A percentile compares a stretch with the other conserved stretches of the same genome.
Evolutionary conservation across 176 grass and related monocot species (phyloP).

Genomic region (Oryza glumipatula): DNA sequence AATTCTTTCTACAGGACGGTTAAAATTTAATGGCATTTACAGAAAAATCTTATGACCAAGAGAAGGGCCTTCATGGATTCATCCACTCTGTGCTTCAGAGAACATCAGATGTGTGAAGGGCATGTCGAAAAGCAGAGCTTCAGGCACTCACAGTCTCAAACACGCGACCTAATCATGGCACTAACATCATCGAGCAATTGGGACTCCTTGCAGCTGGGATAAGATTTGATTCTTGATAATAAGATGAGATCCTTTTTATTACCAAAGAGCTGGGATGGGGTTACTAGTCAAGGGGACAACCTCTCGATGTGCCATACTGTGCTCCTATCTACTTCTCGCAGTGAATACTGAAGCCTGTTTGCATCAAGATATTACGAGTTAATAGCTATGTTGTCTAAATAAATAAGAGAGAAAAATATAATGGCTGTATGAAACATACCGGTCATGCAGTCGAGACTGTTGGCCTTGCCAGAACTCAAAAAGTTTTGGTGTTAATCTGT

Average conservation of each 20-base stretch:
- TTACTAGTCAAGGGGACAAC: conserved; percentile 64
- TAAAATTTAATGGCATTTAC: conserved; percentile 1
- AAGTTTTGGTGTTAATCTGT: conserved; percentile 73
- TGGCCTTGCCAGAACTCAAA: conserved; percentile 99
- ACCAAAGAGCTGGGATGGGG: conserved; percentile 42
- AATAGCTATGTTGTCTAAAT: neutral
- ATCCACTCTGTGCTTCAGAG: neutral
- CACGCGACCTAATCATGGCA: conserved; percentile 43
- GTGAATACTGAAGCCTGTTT: conserved; percentile 67
- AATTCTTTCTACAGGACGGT: neutral
- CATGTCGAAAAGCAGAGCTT: neutral
- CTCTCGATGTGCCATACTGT: conserved; percentile 73
- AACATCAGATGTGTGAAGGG: neutral
- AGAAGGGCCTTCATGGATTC: neutral
- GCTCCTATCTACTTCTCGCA: conserved; percentile 48
- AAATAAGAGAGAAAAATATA: neutral
- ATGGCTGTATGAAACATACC: conserved; percentile 43
- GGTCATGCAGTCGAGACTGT: conserved; percentile 86
- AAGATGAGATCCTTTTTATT: conserved; percentile 45
- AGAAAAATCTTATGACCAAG: neutral
- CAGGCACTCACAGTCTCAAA: conserved; percentile 39
- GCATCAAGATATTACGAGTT: conserved; percentile 9
- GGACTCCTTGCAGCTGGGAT: conserved; percentile 40
- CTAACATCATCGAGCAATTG: conserved; percentile 20
- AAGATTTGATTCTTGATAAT: conserved; percentile 24